Conservation (phyloP, 75 land plant genomes). For the Pinus albicaulis region DNA sequence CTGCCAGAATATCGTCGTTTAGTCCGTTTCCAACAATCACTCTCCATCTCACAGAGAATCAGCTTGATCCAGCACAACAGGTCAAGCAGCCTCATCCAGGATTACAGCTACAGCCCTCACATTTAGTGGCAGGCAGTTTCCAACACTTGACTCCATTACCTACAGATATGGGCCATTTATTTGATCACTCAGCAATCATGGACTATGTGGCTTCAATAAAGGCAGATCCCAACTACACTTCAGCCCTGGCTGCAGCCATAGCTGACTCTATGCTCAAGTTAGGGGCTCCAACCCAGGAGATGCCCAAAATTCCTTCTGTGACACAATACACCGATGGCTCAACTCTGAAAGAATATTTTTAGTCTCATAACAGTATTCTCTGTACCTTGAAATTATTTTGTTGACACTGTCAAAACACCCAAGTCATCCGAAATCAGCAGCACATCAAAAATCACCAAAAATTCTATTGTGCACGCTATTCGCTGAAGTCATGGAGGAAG, state of each 20-base stretch:
- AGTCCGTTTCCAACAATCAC: constrained; percentile 1
- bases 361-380: background rate
- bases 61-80: background rate
- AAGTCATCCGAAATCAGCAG: too few relatives aligned
- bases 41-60: background rate
- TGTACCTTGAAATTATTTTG: background rate
- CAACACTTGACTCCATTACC: background rate
- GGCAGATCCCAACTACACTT: background rate
- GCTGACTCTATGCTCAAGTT: background rate
- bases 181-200: background rate
- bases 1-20: background rate
- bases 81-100: background rate
- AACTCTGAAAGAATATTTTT: background rate
- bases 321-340: background rate
- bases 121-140: background rate
- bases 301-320: too few relatives aligned
- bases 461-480: too few relatives aligned
- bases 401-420: background rate
- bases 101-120: background rate
- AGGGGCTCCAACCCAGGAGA: background rate
- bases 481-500: too few relatives aligned
- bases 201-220: constrained; percentile 11
- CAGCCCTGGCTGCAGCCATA: background rate
- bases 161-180: background rate
- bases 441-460: background rate